Base-by-base conservation (phyloP, 805 yeast species). In the Saturnispora halmiae region DNA sequence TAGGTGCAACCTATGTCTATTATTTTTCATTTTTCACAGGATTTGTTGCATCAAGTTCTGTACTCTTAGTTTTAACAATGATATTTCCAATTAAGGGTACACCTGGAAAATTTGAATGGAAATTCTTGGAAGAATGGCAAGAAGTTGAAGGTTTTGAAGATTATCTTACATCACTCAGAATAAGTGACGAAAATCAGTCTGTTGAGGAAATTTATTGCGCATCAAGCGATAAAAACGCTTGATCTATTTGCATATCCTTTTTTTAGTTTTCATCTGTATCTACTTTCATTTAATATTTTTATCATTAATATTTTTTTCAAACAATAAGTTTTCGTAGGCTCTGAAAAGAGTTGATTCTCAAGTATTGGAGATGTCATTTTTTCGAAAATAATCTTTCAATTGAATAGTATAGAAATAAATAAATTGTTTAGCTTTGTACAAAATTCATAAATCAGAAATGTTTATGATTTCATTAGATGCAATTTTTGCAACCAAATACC, bases 1-100 rank as follows among this genome's bases (percentile, higher is more conserved):
- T 65, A 35, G 94, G 90, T 25, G 95, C 95, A 9, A 73, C 75
- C 44, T 67, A 74, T 43, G 74, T 86, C 34, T 86, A 82, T 65
- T 65, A 79, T 46, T 63, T 86, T 51, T 81, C 80, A 58, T 86
- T 79, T 66, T 77, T 86, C 49, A 70, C 80, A 44, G 95, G 96
- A 1, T 84, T 80, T 60, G 52, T 75, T 28, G 58, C 73, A 2
- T 66, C 94, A 0, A 72, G 72, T 42, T 32, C 67, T 3, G 65
- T 78, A 4, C 80, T 84, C 58, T 67, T 73, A 15, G 25, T 69
- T 1, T 53, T 82, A 45, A 70, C 75, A 34, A 60, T 64, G 44
- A 35, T 74, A 20, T 75, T 63, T 55, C 88, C 90, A 6, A 38
- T 54, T 24, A 34, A 40, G 16, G 78, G 78, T 40, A 50, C 63